These are phyloP conservation scores for Entomortierella beljakovae DNA, from an alignment of 192 early-diverging fungal genomes.

Conservation along the genomic window DNA sequence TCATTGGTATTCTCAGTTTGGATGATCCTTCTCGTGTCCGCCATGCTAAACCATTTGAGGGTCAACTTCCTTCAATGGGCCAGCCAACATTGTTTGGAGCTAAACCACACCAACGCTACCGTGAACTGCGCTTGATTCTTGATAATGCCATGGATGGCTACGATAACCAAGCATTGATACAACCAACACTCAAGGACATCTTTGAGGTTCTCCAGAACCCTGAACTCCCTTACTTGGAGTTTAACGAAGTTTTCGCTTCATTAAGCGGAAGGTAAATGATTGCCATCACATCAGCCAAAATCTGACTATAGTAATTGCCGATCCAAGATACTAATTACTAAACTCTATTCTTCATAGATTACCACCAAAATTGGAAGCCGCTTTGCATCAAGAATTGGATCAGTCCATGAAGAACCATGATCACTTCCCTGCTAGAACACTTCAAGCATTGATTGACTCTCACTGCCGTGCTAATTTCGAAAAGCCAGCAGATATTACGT, in stretches of 20 bases:
- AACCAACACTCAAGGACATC: conserved; percentile 77
- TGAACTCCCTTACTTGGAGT: conserved; percentile 89
- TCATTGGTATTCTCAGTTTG: conserved; percentile 92
- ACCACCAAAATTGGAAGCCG: conserved; percentile 72
- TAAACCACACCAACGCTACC: conserved; percentile 90
- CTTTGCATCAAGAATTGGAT: conserved; percentile 65
- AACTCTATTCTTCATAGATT: conserved; percentile 62
- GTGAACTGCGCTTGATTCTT: conserved; percentile 68
- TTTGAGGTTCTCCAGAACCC: conserved; percentile 77
- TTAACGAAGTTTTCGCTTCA: conserved; percentile 81
- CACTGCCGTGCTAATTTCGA: conserved; percentile 60
- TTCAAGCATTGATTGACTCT: conserved; percentile 72
- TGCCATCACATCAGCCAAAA: neutral
- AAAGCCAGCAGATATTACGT: conserved; percentile 71
- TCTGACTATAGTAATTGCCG: neutral
- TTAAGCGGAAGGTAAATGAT: conserved; percentile 73
- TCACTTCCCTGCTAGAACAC: conserved; percentile 78
- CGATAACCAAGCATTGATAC: conserved; percentile 80
- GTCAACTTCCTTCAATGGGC: conserved; percentile 76
- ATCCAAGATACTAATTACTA: neutral
- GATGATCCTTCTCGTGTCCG: conserved; percentile 95
- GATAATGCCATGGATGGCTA: conserved; percentile 90
- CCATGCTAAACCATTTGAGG: conserved; percentile 86
- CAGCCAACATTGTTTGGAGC: conserved; percentile 86
- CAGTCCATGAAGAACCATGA: conserved; percentile 52